Evolutionary conservation across 306 rosid genomes (phyloP), one percentile per base, ranked within the genome.

Genomic region (Inga leiocalycina): DNA sequence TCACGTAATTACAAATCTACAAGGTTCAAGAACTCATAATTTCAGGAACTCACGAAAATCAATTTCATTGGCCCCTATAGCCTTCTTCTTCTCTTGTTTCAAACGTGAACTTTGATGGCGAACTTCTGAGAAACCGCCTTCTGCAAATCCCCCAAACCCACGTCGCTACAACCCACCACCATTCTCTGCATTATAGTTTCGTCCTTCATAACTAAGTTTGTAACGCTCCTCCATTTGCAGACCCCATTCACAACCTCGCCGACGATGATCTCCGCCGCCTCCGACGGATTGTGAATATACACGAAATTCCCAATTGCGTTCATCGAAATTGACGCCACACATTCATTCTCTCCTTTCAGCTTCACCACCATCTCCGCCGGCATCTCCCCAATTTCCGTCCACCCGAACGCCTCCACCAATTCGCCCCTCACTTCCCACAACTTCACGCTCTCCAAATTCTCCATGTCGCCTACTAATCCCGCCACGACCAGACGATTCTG

Each of bases 151-250:
- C 37, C 65, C 32, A 94, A 6, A 0, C 84, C 80, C 3, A 92
- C 91, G 3, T 87, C 62, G 5, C 86, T 77, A n/a, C 92, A 90
- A 8, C 85, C 79, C 5, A 89, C 59, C 82, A 91, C 90, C 57
- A 88, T 35, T 79, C 85, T 86, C 75, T 71, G 82, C 48, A 87
- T 74, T 37, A 87, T 46, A 3, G 16, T 64, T 9, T 2, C 57
- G 3, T 86, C 91, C 35, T 85, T 45, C 80, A 77, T 57, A 8
- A 51, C 85, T 0, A 45, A 79, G 41, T 88, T 90, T 59, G 66
- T 56, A 19, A 91, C 48, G 77, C 88, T 84, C 13, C 79, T 39
- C 98, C 95, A 90, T 57, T 76, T 79, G n/a, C 92, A 90, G 2
- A 34, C 80, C 1, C 81, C 82, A 0, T 46, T 24, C 30, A 0